Percentiles rank a stretch among this genome's conserved stretches.
phyloP scores from a whole-genome alignment of 768 basidiomycete genomes.

The Pleurotus pulmonarius region DNA sequence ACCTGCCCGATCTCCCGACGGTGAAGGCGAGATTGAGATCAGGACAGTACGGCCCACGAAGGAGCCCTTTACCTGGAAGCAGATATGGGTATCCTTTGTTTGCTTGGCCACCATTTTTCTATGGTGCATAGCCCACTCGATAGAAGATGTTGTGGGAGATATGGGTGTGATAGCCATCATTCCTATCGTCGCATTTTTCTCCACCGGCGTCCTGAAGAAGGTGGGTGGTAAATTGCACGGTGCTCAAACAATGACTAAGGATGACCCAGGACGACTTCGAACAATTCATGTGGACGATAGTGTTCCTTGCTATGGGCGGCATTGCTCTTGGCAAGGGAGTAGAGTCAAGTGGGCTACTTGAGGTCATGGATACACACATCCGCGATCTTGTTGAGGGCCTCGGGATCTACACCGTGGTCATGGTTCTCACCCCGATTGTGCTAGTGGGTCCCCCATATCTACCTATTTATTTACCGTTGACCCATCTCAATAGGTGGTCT shows the following conservation, averaged over 20 bases:
- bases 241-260: background rate
- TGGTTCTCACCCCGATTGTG: slow-evolving; percentile 66
- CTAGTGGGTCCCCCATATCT: slow-evolving; percentile 44
- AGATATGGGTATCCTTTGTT: slow-evolving; percentile 87
- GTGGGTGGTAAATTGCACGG: slow-evolving; percentile 31
- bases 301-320: slow-evolving; percentile 97
- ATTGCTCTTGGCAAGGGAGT: slow-evolving; percentile 96
- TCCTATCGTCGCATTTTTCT: slow-evolving; percentile 91
- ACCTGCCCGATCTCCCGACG: slow-evolving; percentile 67
- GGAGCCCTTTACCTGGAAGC: slow-evolving; percentile 78
- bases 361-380: slow-evolving; percentile 67
- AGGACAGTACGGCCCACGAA: slow-evolving; percentile 78
- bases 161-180: slow-evolving; percentile 98
- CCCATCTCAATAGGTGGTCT: slow-evolving; percentile 62
- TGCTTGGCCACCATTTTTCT: slow-evolving; percentile 81
- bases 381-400: slow-evolving; percentile 57
- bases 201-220: slow-evolving; percentile 91
- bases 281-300: slow-evolving; percentile 90
- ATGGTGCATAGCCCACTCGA: slow-evolving; percentile 84
- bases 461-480: slow-evolving; percentile 5
- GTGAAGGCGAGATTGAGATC: slow-evolving; percentile 78
- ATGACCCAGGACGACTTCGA: slow-evolving; percentile 82
- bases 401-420: slow-evolving; percentile 63
- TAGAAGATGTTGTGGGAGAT: slow-evolving; percentile 80
- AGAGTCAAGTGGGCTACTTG: slow-evolving; percentile 80